Evolutionary conservation across 129 eudicot genomes (phyloP).

Genomic region (Sambucus nigra): DNA sequence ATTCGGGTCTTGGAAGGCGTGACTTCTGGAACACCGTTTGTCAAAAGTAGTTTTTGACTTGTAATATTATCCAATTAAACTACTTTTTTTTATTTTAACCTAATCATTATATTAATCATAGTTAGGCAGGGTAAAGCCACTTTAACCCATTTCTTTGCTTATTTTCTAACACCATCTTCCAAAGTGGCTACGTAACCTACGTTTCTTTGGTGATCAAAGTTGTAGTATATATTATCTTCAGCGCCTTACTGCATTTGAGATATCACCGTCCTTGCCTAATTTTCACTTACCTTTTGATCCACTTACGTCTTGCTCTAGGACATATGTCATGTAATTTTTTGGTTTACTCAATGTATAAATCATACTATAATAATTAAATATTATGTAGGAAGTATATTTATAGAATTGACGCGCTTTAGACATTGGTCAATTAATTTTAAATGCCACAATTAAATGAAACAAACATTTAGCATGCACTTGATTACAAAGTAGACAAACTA

Average conservation of each 20-base stretch:
- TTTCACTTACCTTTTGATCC: too few relatives aligned
- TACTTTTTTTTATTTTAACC: slow-evolving; percentile 9
- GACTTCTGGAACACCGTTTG: slow-evolving; percentile 13
- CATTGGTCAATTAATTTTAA: too few relatives aligned
- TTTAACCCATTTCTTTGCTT: not conserved
- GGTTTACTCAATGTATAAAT: too few relatives aligned
- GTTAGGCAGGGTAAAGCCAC: slow-evolving; percentile 12
- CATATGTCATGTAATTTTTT: too few relatives aligned
- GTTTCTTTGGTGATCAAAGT: not conserved
- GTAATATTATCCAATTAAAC: not conserved
- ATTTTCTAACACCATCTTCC: not conserved
- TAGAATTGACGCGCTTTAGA: too few relatives aligned
- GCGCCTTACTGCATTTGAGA: not conserved
- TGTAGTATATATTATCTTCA: not conserved
- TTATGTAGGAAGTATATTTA: too few relatives aligned
- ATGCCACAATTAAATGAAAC: too few relatives aligned
- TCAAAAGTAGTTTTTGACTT: slow-evolving; percentile 6
- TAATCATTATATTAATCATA: slow-evolving; percentile 26
- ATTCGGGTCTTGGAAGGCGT: not conserved
- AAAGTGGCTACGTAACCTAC: not conserved
- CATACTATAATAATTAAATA: too few relatives aligned
- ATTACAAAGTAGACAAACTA: too few relatives aligned
- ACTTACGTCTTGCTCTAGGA: too few relatives aligned
- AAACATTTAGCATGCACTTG: too few relatives aligned
- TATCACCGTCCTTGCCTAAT: not conserved